These are phyloP conservation scores for Aschersonia sp. DNA, from an alignment of 2,329 filamentous ascomycete species.

Conservation along the genomic window DNA sequence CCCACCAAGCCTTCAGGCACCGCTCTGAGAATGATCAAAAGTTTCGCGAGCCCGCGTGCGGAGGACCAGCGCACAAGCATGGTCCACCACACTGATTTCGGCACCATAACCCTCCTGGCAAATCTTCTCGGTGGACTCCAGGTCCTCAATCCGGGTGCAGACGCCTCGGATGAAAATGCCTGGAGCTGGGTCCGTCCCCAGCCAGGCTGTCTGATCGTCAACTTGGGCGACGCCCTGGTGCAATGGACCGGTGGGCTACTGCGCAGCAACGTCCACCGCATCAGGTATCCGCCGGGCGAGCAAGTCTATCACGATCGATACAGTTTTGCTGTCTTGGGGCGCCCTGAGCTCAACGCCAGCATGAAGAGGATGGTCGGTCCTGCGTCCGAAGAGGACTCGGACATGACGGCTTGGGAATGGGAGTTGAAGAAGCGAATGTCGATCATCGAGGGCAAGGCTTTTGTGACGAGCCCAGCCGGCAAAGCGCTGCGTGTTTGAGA, in stretches of 20 bases:
- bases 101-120: constrained; percentile 19
- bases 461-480: background rate
- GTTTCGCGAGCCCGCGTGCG: background rate
- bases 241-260: constrained; percentile 10
- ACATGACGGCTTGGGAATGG: background rate
- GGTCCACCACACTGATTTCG: constrained; percentile 20
- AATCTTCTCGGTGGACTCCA: constrained; percentile 20
- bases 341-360: background rate
- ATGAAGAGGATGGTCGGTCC: background rate
- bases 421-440: constrained; percentile 6
- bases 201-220: constrained; percentile 10
- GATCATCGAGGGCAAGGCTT: constrained; percentile 9
- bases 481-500: background rate
- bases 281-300: constrained; percentile 5
- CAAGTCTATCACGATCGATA: background rate
- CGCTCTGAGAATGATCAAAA: background rate
- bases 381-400: background rate
- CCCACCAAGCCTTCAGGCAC: background rate
- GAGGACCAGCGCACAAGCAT: constrained; percentile 2
- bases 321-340: background rate
- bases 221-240: constrained; percentile 9
- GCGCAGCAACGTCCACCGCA: constrained; percentile 12
- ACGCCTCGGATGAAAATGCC: constrained; percentile 1
- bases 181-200: constrained; percentile 10
- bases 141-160: constrained; percentile 13